Evolutionary conservation across 306 rosid genomes (phyloP), one percentile per base, ranked within the genome.

Genomic region (Dalbergia cultrata): DNA sequence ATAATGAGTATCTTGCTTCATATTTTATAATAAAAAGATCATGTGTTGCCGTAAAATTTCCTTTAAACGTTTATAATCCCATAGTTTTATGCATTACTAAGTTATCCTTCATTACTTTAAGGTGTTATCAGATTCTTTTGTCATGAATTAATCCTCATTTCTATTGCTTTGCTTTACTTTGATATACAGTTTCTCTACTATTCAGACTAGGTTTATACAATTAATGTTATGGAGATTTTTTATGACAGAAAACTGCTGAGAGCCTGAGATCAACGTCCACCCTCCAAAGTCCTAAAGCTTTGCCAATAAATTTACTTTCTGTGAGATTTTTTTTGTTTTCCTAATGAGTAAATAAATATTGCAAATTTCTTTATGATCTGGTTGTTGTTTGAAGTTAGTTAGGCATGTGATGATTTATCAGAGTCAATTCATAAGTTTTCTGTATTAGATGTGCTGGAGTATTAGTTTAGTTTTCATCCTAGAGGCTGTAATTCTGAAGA

Each of bases 401-500:
- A 21, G 64, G 76, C 21, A 18, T 34, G 43, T 41, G 8, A 17
- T 17, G 18, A 34, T 72, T 35, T 61, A 31, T 61, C 39, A 26
- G 14, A 13, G 61, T 50, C 26, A 33, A 53, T 26, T 69, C 33
- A 33, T 33, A 9, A 4, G 62, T 49, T 31, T 69, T 13, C 57
- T 5, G 13, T 21, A 7, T 49, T 50, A 49, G 75, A 70, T 31
- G 61, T 70, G 47, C 26, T 71, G 52, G 13, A 4, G 62, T 57
- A 4, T 18, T 52, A 50, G 62, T 44, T 31, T 70, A 16, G 62
- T 31, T 70, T 54, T 70, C 22, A 14, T 50, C 52, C 26, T 39
- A 66, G 31, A 39, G 17, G 33, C 71, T 17, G 21, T 33, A 70
- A 60, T 70, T 61, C 45, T 50, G 75, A 70, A 49, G 45, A 70